Conservation (phyloP, 2,329 filamentous ascomycete species). For the Colletotrichum plurivorum region DNA sequence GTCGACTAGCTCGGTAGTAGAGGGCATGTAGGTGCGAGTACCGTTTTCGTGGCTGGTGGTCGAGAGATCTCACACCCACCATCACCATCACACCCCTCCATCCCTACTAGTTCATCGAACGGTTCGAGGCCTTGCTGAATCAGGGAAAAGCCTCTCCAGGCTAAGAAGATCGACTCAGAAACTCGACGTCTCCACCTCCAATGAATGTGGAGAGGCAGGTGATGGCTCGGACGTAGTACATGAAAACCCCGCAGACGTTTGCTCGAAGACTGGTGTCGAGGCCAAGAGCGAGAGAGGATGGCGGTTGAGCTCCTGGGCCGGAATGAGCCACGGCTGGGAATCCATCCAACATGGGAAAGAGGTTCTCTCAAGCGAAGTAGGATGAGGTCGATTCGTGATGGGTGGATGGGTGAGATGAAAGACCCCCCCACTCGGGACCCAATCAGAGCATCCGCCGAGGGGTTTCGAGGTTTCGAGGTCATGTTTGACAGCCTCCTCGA, state of each 20-base stretch:
- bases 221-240: slow-evolving; percentile 22
- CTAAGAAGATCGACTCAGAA: slow-evolving; percentile 23
- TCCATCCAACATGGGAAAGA: slow-evolving; percentile 2
- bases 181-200: slow-evolving; percentile 27
- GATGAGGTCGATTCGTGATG: slow-evolving; percentile 18
- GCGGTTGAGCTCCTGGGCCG: background rate
- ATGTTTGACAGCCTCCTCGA: slow-evolving; percentile 27
- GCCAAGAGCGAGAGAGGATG: slow-evolving; percentile 2
- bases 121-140: slow-evolving; percentile 38
- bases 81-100: slow-evolving; percentile 25
- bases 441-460: slow-evolving; percentile 8
- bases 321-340: background rate
- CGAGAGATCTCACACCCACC: slow-evolving; percentile 25
- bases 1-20: slow-evolving; percentile 11
- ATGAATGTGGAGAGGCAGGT: slow-evolving; percentile 24
- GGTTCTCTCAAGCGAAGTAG: background rate
- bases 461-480: slow-evolving; percentile 7
- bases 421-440: background rate
- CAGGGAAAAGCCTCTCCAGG: slow-evolving; percentile 16
- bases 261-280: background rate
- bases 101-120: slow-evolving; percentile 36
- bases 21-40: slow-evolving; percentile 13
- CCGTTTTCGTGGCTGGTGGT: slow-evolving; percentile 8
- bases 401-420: slow-evolving; percentile 31
- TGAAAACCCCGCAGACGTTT: slow-evolving; percentile 16